These are phyloP conservation scores for Cytospora piceicola DNA, from an alignment of 2,329 filamentous ascomycete species.

Conservation along the genomic window DNA sequence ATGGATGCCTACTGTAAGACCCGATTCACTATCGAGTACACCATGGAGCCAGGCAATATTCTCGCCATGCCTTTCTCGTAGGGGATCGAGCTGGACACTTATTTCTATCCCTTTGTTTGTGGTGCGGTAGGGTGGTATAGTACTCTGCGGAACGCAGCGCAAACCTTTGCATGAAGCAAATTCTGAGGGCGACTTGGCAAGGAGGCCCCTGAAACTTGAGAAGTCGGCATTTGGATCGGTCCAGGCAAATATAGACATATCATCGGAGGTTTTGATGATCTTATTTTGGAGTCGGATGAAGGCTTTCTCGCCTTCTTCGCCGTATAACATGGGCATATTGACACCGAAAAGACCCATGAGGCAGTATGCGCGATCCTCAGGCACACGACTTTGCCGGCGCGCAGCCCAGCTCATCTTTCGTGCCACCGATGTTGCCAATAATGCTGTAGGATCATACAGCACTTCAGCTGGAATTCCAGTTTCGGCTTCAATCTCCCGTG, in stretches of 20 bases:
- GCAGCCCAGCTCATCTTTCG: conserved; percentile 38
- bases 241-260: not conserved
- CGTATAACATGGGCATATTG: conserved; percentile 38
- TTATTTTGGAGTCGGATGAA: conserved; percentile 35
- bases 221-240: too few species aligned
- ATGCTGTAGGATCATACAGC: conserved; percentile 31
- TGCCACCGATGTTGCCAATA: conserved; percentile 28
- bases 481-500: not conserved
- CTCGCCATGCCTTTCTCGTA: too few species aligned
- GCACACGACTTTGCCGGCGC: conserved; percentile 30
- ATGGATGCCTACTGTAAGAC: too few species aligned
- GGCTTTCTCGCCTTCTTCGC: conserved; percentile 36
- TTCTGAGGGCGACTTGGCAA: too few species aligned
- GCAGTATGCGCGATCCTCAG: conserved; percentile 37
- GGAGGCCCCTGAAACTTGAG: too few species aligned
- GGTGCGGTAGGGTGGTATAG: too few species aligned
- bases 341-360: conserved; percentile 38
- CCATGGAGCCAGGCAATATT: too few species aligned
- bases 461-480: conserved; percentile 31
- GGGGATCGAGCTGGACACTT: too few species aligned
- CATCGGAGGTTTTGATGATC: not conserved
- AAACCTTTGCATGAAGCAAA: too few species aligned
- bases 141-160: too few species aligned
- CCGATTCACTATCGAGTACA: too few species aligned
- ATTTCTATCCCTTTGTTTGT: too few species aligned